These are phyloP conservation scores for Quillaja saponaria DNA, from an alignment of 306 rosid genomes.

Conservation along the genomic window DNA sequence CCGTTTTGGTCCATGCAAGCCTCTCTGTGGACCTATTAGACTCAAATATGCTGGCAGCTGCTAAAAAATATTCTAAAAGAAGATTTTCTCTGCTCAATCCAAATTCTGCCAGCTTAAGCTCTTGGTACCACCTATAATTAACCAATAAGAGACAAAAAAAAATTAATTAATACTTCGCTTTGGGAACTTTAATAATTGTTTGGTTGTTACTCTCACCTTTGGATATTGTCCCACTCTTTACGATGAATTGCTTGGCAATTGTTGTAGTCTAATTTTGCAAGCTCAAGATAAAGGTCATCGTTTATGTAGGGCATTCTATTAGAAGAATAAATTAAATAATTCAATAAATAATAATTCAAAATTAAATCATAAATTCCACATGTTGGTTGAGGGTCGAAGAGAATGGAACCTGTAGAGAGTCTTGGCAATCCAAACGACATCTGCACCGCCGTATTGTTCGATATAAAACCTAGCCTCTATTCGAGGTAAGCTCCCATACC, in stretches of 20 bases:
- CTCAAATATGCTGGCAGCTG: constrained; percentile 71
- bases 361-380: too few species aligned
- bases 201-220: constrained; percentile 50
- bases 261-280: constrained; percentile 86
- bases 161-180: too few species aligned
- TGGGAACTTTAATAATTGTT: too few species aligned
- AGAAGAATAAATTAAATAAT: too few species aligned
- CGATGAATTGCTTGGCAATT: constrained; percentile 72
- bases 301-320: constrained; percentile 71
- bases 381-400: too few species aligned
- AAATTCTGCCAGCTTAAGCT: constrained; percentile 55
- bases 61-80: constrained; percentile 66
- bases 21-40: constrained; percentile 68
- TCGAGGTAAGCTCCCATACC: constrained; percentile 81
- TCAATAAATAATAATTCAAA: too few species aligned
- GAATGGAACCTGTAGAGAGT: constrained; percentile 71
- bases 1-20: constrained; percentile 76
- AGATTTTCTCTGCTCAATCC: constrained; percentile 64
- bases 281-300: constrained; percentile 69
- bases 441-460: constrained; percentile 72
- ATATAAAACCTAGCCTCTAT: constrained; percentile 70
- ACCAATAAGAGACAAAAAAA: too few species aligned
- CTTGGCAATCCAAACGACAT: constrained; percentile 91
- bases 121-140: constrained; percentile 67
- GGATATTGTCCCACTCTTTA: constrained; percentile 63